Percentiles rank a stretch among this genome's conserved stretches.
phyloP scores from a whole-genome alignment of 352 stramenopile genomes.

The Ophiocytium majus region DNA sequence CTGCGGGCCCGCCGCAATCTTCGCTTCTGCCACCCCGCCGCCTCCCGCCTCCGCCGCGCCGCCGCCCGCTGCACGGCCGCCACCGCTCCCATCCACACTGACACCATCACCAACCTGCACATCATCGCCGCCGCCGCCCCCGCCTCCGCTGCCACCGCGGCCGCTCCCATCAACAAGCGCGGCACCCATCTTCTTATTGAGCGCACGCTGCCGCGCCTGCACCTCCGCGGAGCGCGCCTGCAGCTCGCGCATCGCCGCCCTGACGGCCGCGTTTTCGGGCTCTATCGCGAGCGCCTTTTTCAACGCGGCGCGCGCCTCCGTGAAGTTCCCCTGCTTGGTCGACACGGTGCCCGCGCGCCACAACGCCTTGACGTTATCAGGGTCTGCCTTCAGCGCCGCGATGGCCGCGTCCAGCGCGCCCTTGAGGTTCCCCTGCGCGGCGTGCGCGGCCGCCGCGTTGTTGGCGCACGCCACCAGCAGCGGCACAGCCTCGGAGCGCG shows the following conservation, averaged over 20 bases:
- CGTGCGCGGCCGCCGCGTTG: not conserved
- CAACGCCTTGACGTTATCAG: conserved; percentile 22
- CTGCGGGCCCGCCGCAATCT: no score
- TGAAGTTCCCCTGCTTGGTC: not conserved
- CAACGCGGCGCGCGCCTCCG: not conserved
- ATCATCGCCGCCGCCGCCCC: no score
- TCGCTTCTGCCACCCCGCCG: no score
- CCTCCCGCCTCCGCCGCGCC: no score
- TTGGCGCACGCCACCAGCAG: conserved; percentile 18
- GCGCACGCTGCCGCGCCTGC: not conserved
- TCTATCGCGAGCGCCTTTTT: conserved; percentile 14
- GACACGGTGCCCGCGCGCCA: conserved; percentile 13
- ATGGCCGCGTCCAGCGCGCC: not conserved
- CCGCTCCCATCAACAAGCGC: no score
- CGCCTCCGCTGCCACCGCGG: no score
- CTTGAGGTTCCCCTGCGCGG: not conserved
- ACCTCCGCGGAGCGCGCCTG: not conserved
- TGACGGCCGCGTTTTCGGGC: not conserved
- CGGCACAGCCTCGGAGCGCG: not conserved
- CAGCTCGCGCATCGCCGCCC: not conserved
- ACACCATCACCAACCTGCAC: no score
- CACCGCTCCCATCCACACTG: no score
- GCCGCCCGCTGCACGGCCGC: no score
- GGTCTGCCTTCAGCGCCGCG: not conserved
- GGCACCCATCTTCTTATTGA: not conserved